Evolutionary conservation across 31 red algal species (phyloP).

Genomic region (Asparagopsis taxiformis): DNA sequence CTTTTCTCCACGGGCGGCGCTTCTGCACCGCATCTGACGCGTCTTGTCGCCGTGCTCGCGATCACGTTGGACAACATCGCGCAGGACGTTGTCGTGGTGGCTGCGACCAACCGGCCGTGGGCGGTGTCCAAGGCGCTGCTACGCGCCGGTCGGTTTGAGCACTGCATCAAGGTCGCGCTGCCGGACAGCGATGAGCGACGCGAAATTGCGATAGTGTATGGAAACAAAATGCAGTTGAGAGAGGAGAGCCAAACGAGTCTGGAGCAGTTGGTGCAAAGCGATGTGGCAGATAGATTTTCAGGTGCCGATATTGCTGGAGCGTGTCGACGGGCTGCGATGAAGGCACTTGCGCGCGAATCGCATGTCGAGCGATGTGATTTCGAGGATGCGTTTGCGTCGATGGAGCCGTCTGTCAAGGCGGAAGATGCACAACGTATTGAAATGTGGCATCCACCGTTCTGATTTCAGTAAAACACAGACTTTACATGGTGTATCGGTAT

Average conservation of each 20-base stretch:
- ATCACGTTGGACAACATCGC: slow-evolving; percentile 17
- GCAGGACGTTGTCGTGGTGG: slow-evolving; percentile 38
- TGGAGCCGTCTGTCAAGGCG: slow-evolving; percentile 6
- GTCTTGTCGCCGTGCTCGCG: slow-evolving; percentile 25
- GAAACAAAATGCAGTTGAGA: slow-evolving; percentile 3
- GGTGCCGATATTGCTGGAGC: slow-evolving; percentile 58
- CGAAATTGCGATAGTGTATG: slow-evolving; percentile 21
- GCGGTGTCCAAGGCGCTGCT: slow-evolving; percentile 40
- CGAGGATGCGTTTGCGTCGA: slow-evolving; percentile 40
- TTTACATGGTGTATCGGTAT: slow-evolving; percentile 33
- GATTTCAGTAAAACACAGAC: slow-evolving; percentile 25
- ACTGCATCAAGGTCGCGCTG: slow-evolving; percentile 42
- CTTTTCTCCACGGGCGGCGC: slow-evolving; percentile 52
- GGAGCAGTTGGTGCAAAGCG: neutral
- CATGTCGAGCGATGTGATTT: slow-evolving; percentile 62
- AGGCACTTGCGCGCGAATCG: slow-evolving; percentile 28
- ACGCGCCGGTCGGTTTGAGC: slow-evolving; percentile 61
- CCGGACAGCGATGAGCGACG: slow-evolving; percentile 9
- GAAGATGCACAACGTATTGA: slow-evolving; percentile 13
- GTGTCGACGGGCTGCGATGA: slow-evolving; percentile 35
- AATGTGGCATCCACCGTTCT: neutral
- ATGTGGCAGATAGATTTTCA: slow-evolving; percentile 3
- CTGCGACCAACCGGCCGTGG: slow-evolving; percentile 93
- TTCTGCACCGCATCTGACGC: slow-evolving; percentile 3
- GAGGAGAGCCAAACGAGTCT: neutral